Evolutionary conservation across 139 green algal genomes (phyloP), one percentile per base, ranked within the genome.

Genomic region (Dunaliella sp.): DNA sequence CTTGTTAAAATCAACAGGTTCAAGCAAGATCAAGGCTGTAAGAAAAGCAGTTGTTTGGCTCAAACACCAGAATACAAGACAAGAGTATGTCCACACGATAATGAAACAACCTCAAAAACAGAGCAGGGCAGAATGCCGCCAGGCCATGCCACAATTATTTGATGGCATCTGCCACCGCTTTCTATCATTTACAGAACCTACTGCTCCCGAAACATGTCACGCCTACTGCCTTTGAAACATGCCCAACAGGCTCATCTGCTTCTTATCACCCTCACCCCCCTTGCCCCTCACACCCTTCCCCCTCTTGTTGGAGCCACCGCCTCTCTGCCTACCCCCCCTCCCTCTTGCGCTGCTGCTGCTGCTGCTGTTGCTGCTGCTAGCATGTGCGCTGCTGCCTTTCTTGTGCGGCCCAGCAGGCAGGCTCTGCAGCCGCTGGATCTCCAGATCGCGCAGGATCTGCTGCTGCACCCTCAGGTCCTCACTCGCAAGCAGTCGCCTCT

Each of bases 401-500:
- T 76, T 84, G 2, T 48, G 22, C 38, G 16, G 16, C 16, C 48
- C 48, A 16, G 7, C 48, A 65, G 48, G 16, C 48, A 83, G 36
- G 76, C 86, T 33, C 79, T 86, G 34, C 2, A 57, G 33, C 84
- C 87, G 36, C 82, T 91, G 59, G 16, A 91, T 87, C 26, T 91
- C 76, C 76, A 81, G 31, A 37, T 36, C 88, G 30, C 83, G 82
- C 81, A 91, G 77, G 58, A 91, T 91, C 1, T 72, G 76, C 22
- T 82, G 81, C 82, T 91, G 88, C 88, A 89, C 88, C 30, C 38
- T 37, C 25, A 91, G 28, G 57, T 87, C 59, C 16, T 89, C 88
- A 1, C 76, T 78, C 26, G 80, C 33, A 31, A 84, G n/a, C 3
- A 38, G n/a, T 1, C 31, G 74, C 81, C 26, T 38, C n/a, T 84